Evolutionary conservation across 2,329 filamentous ascomycete species (phyloP), one percentile per base, ranked within the genome.

Genomic region (Xylaria sp.): DNA sequence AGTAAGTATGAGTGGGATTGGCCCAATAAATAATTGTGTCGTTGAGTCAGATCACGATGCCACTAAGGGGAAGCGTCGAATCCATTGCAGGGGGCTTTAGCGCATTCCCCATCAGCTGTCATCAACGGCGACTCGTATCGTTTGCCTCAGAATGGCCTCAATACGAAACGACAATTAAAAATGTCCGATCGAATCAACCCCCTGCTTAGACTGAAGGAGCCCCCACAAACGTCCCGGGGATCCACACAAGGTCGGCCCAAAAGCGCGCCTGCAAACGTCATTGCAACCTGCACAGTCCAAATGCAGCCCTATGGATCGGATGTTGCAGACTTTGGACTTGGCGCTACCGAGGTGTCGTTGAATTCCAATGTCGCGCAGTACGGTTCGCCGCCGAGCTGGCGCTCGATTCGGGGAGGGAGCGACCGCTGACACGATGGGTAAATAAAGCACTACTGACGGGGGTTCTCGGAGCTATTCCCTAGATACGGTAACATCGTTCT

Each of bases 131-230:
- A 50, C 57, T 67, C 62, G 65, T 65, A 63, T 67, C 60, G 53
- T 63, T 40, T 35, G 19, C 51, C 37, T 60, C 58, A 25, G 40
- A 38, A 51, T 25, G 43, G 43, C 45, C 38, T 33, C 59, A 67
- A 67, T 67, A 67, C 65, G 65, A 67, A 67, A 57, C 60, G 45
- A 47, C 63, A 65, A 67, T 67, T 51, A 61, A 55, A 61, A 28
- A 57, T 43, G 51, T 28, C 42, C 46, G 52, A 57, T 54, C 57
- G 55, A 64, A 64, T 63, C 64, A 64, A 25, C 56, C 61, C 64
- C 54, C 28, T 60, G 58, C 31, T 31, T 25, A 42, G 50, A 17
- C n/a, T 50, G 45, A 53, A n/a, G 63, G 28, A 42, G 56, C 63
- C 63, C 63, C 63, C 63, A 61, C 60, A 55, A 55, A 57, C 53